Conservation (phyloP, 768 basidiomycete genomes). For the Suillus placidus region DNA sequence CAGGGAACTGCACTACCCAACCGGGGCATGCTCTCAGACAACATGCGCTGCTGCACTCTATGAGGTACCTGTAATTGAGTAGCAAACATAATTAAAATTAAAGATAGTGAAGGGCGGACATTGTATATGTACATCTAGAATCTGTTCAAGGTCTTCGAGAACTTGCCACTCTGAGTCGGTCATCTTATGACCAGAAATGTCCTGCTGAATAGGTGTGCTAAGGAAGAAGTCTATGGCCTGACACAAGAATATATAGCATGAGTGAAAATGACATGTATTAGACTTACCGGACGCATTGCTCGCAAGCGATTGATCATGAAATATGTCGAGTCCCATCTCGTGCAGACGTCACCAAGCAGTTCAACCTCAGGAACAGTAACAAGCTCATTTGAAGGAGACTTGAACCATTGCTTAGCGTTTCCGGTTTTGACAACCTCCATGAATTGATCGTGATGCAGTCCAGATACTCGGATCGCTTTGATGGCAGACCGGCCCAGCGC, state of each 20-base stretch:
- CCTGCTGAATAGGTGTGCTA: not conserved
- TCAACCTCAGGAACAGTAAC: not conserved
- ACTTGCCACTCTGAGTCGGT: not conserved
- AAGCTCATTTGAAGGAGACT: slow-evolving; percentile 18
- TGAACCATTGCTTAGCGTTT: slow-evolving; percentile 8
- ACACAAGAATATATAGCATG: not conserved
- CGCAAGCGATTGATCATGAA: slow-evolving; percentile 35
- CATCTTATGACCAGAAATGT: slow-evolving; percentile 6
- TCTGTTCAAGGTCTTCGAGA: slow-evolving; percentile 1
- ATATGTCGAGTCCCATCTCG: slow-evolving; percentile 38
- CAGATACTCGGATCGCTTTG: not conserved
- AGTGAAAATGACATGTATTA: not conserved
- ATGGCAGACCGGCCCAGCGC: not conserved
- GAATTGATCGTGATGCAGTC: not conserved
- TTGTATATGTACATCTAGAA: slow-evolving; percentile 7
- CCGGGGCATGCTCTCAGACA: not conserved
- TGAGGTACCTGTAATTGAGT: slow-evolving; percentile 5
- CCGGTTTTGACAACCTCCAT: not conserved
- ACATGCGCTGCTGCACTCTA: slow-evolving; percentile 2
- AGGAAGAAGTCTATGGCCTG: slow-evolving; percentile 7
- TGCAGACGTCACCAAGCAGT: not conserved
- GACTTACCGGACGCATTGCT: not conserved
- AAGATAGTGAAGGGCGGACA: not conserved
- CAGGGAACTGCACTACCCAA: not conserved
- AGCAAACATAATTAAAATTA: not conserved